Evolutionary conservation across 106 monocot genomes (phyloP), one percentile per base, ranked within the genome.

Genomic region (Xerophyta viscosa): DNA sequence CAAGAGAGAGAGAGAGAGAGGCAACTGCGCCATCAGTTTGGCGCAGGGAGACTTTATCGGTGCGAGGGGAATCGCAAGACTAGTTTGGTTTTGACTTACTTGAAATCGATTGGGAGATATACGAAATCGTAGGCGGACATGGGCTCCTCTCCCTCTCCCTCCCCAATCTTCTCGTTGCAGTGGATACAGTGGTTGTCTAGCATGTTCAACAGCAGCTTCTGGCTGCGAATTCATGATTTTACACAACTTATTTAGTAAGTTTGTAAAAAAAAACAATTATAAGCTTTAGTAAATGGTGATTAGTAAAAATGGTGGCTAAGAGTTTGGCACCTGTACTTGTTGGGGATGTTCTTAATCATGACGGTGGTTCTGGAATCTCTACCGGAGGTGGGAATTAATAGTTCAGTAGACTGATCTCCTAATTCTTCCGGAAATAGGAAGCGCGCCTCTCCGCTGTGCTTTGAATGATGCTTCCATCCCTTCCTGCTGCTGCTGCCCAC

Each of bases 271-370:
- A 33, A 33, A 33, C 33, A 33, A 33, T 33, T 33, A 11, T 33
- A 33, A 33, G 33, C 11, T 6, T 11, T 33, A 33, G 33, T 33
- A 33, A 33, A 5, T 33, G 33, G 33, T n/a, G n/a, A n/a, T n/a
- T n/a, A n/a, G n/a, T n/a, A n/a, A n/a, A n/a, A n/a, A n/a, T n/a
- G n/a, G n/a, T n/a, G n/a, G n/a, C n/a, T n/a, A n/a, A n/a, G n/a
- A n/a, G n/a, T n/a, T n/a, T n/a, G n/a, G n/a, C 43, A 81, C 94
- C 94, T 96, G 81, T 96, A 96, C 76, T 96, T 96, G 72, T 96
- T 96, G 20, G 94, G 94, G 31, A 96, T 96, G 84, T 96, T 96
- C 54, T 74, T 84, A 41, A 96, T 96, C 94, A 96, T 96, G 8
- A 96, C 88, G 2, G 94, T 96, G 24, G 94, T 96, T 61, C 94